A percentile compares a stretch with the other conserved stretches of the same genome.
Evolutionary conservation across 345 rosid genomes (phyloP).

Genomic region (Eucalyptus regnans): DNA sequence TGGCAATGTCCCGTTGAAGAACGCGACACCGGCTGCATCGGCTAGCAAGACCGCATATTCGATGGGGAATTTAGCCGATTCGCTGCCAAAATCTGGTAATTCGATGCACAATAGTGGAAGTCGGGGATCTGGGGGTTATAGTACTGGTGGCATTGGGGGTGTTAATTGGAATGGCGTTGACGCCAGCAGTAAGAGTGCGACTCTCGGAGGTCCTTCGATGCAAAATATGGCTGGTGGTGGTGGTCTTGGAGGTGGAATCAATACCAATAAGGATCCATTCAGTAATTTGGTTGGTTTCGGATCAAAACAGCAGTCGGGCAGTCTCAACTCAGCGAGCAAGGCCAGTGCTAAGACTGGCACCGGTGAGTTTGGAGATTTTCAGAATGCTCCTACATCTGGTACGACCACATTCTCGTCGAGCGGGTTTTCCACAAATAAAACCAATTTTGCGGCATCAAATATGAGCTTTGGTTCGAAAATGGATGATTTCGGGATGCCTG

Average conservation of each 20-base stretch:
- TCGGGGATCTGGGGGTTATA: constrained; percentile 44
- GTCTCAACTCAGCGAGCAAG: constrained; percentile 40
- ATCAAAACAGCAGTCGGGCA: constrained; percentile 41
- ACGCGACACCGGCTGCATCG: constrained; percentile 9
- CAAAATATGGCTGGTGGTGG: constrained; percentile 26
- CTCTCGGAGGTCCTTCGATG: constrained; percentile 63
- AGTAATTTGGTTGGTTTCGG: constrained; percentile 67
- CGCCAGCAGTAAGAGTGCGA: constrained; percentile 17
- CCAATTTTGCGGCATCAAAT: constrained; percentile 24
- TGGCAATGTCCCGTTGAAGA: constrained; percentile 65
- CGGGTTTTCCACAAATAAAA: constrained; percentile 18
- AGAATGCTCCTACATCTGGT: constrained; percentile 42
- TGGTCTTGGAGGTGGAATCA: constrained; percentile 11
- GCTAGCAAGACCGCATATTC: constrained; percentile 42
- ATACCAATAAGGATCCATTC: constrained; percentile 60
- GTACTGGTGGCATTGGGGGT: constrained; percentile 3
- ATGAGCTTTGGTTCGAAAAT: constrained; percentile 5
- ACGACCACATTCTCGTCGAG: constrained; percentile 22
- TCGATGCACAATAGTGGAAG: constrained; percentile 23
- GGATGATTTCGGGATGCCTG: constrained; percentile 45
- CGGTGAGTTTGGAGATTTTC: constrained; percentile 42
- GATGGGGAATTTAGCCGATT: constrained; percentile 71
- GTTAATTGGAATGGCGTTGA: constrained; percentile 7
- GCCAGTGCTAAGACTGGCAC: constrained; percentile 23
- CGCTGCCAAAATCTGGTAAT: constrained; percentile 55